A percentile compares a stretch with the other conserved stretches of the same genome.
phyloP scores from a whole-genome alignment of 2,329 filamentous ascomycete genomes.

The Neofusicoccum ribis region DNA sequence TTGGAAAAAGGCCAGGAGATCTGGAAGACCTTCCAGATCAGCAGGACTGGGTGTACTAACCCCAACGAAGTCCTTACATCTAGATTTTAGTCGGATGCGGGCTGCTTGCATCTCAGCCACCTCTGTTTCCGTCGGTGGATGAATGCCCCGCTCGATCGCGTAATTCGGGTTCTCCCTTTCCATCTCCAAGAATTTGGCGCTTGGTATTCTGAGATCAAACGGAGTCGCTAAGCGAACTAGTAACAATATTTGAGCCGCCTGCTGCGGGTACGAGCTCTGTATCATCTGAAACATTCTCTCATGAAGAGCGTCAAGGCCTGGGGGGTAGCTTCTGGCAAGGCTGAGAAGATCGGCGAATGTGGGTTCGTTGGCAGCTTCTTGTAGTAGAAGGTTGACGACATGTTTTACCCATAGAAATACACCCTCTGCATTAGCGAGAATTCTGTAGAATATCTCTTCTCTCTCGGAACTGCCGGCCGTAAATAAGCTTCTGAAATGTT shows the following conservation, averaged over 20 bases:
- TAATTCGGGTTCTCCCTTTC: neutral
- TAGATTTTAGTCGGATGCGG: neutral
- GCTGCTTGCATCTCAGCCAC: neutral
- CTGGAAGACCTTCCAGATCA: no score
- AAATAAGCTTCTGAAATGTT: neutral
- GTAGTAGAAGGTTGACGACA: conserved; percentile 4
- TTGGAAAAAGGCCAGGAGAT: no score
- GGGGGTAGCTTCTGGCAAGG: neutral
- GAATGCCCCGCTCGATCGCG: neutral
- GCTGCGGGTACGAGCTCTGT: neutral
- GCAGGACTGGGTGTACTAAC: neutral
- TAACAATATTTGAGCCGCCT: neutral
- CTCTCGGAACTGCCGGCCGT: no score
- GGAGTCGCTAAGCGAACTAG: neutral
- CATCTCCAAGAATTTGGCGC: neutral
- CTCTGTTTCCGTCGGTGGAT: neutral
- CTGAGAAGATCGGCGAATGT: neutral
- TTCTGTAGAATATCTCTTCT: neutral
- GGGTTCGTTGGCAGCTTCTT: neutral
- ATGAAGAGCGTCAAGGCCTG: neutral
- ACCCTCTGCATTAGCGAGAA: neutral
- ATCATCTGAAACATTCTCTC: neutral
- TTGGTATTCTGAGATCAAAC: no score
- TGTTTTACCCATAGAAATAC: conserved; percentile 19
- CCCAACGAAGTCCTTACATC: neutral